Evolutionary conservation across 305 asterid genomes (phyloP).

Genomic region (Fraxinus latifolia): DNA sequence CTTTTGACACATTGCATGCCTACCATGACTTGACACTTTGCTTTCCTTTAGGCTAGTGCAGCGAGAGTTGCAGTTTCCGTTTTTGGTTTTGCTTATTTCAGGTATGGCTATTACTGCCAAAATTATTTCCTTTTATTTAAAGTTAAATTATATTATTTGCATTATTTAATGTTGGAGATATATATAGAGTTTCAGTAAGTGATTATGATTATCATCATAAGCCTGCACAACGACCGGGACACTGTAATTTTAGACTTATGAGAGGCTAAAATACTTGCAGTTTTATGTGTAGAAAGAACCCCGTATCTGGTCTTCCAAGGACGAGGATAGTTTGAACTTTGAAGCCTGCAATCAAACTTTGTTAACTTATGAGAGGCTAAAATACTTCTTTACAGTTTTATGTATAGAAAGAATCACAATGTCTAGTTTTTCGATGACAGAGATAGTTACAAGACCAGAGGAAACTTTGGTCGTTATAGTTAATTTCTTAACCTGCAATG

Average conservation of each 20-base stretch:
- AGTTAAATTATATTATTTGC: constrained; percentile 8
- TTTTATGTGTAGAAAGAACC: neutral
- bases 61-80: constrained; percentile 73
- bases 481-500: neutral
- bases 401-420: neutral
- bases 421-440: neutral
- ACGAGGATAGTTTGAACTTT: neutral
- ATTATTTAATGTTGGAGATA: constrained; percentile 2
- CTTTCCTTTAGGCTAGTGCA: constrained; percentile 69
- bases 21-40: constrained; percentile 24
- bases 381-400: neutral
- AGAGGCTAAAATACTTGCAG: neutral
- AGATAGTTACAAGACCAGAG: neutral
- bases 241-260: neutral
- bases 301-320: neutral
- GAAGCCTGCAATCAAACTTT: neutral
- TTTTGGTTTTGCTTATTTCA: constrained; percentile 88
- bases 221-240: neutral
- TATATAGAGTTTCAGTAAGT: neutral
- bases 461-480: neutral
- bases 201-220: neutral
- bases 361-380: neutral
- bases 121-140: neutral
- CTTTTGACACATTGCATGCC: constrained; percentile 17
- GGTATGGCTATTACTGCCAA: constrained; percentile 46